Base-by-base conservation (phyloP, 805 yeast genomes). In the Yarrowia keelungensis region DNA sequence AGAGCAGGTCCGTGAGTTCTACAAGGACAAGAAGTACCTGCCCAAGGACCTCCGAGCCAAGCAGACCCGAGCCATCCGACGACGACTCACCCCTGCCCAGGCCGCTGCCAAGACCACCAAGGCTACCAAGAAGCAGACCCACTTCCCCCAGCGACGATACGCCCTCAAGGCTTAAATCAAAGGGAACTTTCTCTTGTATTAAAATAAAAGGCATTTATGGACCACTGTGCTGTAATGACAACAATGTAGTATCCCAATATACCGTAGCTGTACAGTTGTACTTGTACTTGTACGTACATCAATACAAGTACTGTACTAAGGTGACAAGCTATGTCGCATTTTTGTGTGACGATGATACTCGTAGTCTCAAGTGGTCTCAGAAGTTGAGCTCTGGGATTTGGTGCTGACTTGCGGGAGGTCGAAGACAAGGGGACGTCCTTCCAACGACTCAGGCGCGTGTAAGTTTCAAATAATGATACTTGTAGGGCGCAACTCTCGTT, bases 31-130 rank as follows among this genome's bases (percentile, higher is more conserved):
- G 78, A 93, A 92, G 86, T 90, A 88, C 89, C 86, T 87, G 83
- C 98, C 99, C 87, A 93, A 94, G 87, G 98, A 93, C 83, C 88
- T 95, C 86, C 94, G 98, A 87, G 97, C 92, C 79, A 95, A 95
- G 94, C 91, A 95, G 90, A 95, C 99, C 85, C 94, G 98, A 89
- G 98, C 99, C 83, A 85, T 94, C 85, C 94, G 99, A 91, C 91
- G 98, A 88, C 87, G 89, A 81, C 87, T 95, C 81, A 88, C 98
- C 83, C 86, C 89, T 81, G 83, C 83, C 83, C 97, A 95, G 86
- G 89, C 91, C 81, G 80, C 86, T 78, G 84, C 85, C 82, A 83
- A 84, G 82, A 94, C 98, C 80, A 89, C 84, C 77, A 92, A 90
- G 87, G 92, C 93, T 81, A 87, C 86, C 84, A 95, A 95, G 93